phyloP scores from a whole-genome alignment of 1,284 basidiomycete genomes.

The Heterobasidion irregulare region DNA sequence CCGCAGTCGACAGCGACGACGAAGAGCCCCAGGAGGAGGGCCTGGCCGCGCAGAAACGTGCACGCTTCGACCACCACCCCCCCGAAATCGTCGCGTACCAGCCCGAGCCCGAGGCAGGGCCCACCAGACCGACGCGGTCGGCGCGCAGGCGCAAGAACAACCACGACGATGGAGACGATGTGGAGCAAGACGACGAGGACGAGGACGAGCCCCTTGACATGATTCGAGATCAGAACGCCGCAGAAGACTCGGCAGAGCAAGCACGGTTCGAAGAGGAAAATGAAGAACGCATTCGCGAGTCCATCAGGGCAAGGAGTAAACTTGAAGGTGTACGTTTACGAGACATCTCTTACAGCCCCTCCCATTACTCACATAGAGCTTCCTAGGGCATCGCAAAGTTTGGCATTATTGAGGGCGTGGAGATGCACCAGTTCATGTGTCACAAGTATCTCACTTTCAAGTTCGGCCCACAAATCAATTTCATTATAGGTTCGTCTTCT shows the following conservation, averaged over 20 bases:
- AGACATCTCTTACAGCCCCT: background rate
- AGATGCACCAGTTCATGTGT: conserved; percentile 96
- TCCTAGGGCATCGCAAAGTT: conserved; percentile 69
- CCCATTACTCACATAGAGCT: conserved; percentile 1
- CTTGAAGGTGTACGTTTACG: conserved; percentile 44
- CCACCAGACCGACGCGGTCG: conserved; percentile 13
- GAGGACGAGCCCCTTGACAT: conserved; percentile 10
- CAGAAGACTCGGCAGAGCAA: conserved; percentile 40
- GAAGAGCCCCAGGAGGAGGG: conserved; percentile 14
- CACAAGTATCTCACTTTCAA: conserved; percentile 78
- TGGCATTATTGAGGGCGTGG: conserved; percentile 83
- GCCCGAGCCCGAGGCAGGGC: conserved; percentile 11
- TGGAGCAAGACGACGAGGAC: conserved; percentile 16
- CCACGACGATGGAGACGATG: conserved; percentile 17
- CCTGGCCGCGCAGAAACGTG: conserved; percentile 30
- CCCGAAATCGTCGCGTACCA: conserved; percentile 24
- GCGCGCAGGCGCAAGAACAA: conserved; percentile 24
- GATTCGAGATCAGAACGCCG: conserved; percentile 15
- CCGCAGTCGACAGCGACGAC: conserved; percentile 26
- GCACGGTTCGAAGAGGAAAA: conserved; percentile 53
- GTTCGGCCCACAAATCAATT: conserved; percentile 91
- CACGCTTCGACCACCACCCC: conserved; percentile 29
- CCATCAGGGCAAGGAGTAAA: conserved; percentile 44
- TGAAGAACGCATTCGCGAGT: conserved; percentile 44
- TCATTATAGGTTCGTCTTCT: conserved; percentile 77